Percentiles rank a stretch among this genome's conserved stretches.
These are phyloP conservation scores for Artemisia tridentata DNA, from an alignment of 129 eudicot genomes.

Conservation along the genomic window DNA sequence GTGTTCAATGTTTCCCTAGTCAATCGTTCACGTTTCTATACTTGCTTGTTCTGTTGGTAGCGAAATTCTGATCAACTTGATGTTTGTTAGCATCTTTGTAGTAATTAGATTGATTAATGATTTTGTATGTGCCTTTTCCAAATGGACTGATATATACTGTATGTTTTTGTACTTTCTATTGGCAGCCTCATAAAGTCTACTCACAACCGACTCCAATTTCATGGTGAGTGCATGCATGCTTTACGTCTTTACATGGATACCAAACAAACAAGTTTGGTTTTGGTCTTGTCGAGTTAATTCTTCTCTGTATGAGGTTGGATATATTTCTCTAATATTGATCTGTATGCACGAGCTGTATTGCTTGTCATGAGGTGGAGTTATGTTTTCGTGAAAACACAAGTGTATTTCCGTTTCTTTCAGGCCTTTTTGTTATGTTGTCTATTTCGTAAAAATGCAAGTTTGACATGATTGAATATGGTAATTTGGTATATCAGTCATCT, in stretches of 20 bases:
- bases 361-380: no score
- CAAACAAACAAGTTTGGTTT: conserved; percentile 2
- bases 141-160: conserved; percentile 23
- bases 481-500: no score
- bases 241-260: conserved; percentile 9
- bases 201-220: conserved; percentile 84
- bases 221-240: conserved; percentile 56
- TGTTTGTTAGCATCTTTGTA: conserved; percentile 7
- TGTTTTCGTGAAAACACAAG: no score
- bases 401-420: no score
- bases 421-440: neutral
- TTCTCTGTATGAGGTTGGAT: no score
- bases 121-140: conserved; percentile 7
- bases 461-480: no score
- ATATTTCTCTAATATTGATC: no score
- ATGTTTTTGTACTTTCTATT: neutral
- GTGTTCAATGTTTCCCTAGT: neutral
- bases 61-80: conserved; percentile 5
- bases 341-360: no score
- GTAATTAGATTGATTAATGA: neutral
- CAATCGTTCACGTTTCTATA: neutral
- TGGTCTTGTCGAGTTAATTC: no score
- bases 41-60: neutral
- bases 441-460: no score
- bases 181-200: conserved; percentile 71